These are phyloP conservation scores for Alternaria alternata DNA, from an alignment of 2,329 filamentous ascomycete genomes.

Conservation along the genomic window DNA sequence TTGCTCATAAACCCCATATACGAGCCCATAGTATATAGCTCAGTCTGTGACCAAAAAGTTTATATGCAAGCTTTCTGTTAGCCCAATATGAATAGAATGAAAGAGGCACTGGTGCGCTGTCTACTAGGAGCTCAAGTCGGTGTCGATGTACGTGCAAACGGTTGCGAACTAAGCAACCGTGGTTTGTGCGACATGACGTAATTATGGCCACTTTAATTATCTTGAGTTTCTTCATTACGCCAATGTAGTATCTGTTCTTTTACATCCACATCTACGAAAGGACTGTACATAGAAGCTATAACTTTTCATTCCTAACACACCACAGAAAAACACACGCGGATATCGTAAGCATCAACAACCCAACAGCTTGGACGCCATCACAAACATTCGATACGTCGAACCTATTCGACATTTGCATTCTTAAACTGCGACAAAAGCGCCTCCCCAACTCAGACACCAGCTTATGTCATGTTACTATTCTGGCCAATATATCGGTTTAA, in stretches of 20 bases:
- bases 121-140: background rate
- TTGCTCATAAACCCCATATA: background rate
- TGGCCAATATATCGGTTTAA: no score
- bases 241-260: background rate
- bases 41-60: background rate
- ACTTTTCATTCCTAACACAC: background rate
- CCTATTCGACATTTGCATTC: background rate
- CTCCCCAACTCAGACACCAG: no score
- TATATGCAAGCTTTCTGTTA: no score
- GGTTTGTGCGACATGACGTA: background rate
- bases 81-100: no score
- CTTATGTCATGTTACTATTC: background rate
- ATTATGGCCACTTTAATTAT: background rate
- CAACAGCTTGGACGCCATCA: background rate
- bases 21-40: background rate
- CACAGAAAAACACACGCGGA: background rate
- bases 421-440: no score
- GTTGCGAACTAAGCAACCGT: background rate
- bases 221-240: background rate
- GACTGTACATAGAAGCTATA: background rate
- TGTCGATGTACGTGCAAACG: background rate
- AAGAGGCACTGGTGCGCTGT: no score
- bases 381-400: background rate
- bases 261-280: background rate
- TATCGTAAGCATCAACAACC: background rate